Conservation (phyloP, 78 protist species). For the Dictyostelium discoideum region DNA sequence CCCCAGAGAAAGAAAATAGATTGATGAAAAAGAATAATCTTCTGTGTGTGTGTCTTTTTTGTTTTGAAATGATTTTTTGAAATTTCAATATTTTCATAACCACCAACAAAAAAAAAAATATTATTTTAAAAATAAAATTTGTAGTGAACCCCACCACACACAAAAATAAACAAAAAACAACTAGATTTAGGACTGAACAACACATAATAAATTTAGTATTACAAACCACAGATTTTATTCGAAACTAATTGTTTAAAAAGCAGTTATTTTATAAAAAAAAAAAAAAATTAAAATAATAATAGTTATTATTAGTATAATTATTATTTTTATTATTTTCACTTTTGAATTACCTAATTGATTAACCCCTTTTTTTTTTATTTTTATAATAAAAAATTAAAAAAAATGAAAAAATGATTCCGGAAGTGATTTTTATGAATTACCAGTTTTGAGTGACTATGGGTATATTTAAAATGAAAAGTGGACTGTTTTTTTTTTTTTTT, state of each 20-base stretch:
- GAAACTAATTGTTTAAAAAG: neutral
- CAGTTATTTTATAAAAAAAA: neutral
- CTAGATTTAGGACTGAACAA: neutral
- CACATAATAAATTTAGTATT: neutral
- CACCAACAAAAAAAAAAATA: neutral
- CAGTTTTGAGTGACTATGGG: neutral
- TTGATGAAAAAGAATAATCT: neutral
- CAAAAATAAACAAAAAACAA: neutral
- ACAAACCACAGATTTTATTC: neutral
- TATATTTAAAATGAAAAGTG: neutral
- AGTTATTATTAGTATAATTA: too few relatives aligned
- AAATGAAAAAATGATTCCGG: neutral
- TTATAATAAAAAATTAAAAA: neutral
- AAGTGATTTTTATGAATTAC: neutral
- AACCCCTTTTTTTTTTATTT: neutral
- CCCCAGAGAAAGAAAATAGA: neutral
- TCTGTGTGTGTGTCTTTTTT: neutral
- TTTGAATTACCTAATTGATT: neutral
- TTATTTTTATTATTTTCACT: too few relatives aligned
- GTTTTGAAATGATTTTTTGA: neutral
- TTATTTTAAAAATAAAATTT: neutral
- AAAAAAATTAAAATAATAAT: neutral
- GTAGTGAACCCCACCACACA: neutral
- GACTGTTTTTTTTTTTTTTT: neutral
- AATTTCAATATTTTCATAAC: too few relatives aligned